These are phyloP conservation scores for Quercus tomentella DNA, from an alignment of 331 rosid species.

Conservation along the genomic window DNA sequence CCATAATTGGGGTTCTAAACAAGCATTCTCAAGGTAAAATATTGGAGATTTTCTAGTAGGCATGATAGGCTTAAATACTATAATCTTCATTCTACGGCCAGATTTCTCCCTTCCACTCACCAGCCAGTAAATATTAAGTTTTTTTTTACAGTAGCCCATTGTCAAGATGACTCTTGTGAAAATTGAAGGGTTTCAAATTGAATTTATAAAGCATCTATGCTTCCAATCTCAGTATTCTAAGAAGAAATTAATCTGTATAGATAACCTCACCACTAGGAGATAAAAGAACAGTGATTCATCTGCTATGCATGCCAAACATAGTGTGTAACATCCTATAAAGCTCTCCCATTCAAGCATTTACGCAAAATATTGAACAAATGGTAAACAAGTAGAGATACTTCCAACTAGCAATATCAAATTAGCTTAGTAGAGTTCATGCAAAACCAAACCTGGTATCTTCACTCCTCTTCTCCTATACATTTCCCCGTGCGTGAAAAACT, in stretches of 20 bases:
- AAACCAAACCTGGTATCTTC: slow-evolving; percentile 78
- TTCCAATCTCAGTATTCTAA: neutral
- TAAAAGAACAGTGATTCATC: neutral
- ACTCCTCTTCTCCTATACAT: slow-evolving; percentile 95
- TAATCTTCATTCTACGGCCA: neutral
- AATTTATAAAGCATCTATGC: neutral
- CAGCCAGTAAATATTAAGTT: neutral
- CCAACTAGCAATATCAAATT: neutral
- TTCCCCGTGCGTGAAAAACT: slow-evolving; percentile 95
- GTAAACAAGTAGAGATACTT: neutral
- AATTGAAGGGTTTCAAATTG: neutral
- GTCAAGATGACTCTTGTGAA: neutral
- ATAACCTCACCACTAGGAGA: neutral
- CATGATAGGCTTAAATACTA: neutral
- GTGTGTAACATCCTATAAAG: neutral
- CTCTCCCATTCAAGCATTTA: neutral
- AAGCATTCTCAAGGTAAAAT: neutral
- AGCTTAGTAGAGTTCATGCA: slow-evolving; percentile 8
- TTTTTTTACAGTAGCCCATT: neutral
- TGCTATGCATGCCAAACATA: neutral
- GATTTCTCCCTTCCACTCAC: neutral
- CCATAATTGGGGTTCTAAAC: too few species aligned
- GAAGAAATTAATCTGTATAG: neutral
- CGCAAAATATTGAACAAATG: neutral
- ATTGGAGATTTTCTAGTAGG: neutral